Percentiles rank a stretch among this genome's conserved stretches.
These are phyloP conservation scores for Linaria vulgaris DNA, from an alignment of 257 asterid species.

Conservation along the genomic window DNA sequence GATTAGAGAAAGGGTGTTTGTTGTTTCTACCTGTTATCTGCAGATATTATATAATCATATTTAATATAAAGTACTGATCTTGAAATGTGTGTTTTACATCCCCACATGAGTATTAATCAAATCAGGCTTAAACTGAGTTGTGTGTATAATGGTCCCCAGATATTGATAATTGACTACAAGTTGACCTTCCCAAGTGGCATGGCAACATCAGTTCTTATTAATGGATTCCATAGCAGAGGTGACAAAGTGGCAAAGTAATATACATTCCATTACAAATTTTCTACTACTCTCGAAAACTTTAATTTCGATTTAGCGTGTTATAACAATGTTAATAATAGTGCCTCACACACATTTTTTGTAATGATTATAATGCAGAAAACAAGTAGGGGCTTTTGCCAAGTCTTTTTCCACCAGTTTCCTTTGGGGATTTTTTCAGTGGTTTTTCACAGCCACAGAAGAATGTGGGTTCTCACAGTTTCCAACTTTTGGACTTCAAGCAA, in stretches of 20 bases:
- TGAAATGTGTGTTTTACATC: too few relatives aligned
- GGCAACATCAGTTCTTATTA: conserved; percentile 91
- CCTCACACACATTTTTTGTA: too few relatives aligned
- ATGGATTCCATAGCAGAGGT: conserved; percentile 78
- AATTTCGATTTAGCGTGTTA: too few relatives aligned
- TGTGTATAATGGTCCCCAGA: conserved; percentile 45
- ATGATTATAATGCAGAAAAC: conserved; percentile 54
- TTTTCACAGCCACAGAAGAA: conserved; percentile 59
- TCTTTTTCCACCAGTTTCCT: conserved; percentile 59
- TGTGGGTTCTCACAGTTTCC: conserved; percentile 83
- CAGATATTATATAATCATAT: too few relatives aligned
- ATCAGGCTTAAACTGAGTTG: conserved; percentile 8
- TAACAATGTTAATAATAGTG: too few relatives aligned
- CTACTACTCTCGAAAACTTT: too few relatives aligned
- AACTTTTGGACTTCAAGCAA: conserved; percentile 79
- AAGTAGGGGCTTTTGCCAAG: conserved; percentile 66
- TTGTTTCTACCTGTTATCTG: too few relatives aligned
- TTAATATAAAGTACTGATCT: too few relatives aligned
- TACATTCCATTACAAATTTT: neutral
- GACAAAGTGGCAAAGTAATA: conserved; percentile 70
- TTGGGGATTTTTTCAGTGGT: conserved; percentile 87
- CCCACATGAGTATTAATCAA: neutral
- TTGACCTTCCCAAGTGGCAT: conserved; percentile 88
- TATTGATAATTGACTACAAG: conserved; percentile 81
- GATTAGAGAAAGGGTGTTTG: too few relatives aligned